Base-by-base conservation (phyloP, 805 yeast species). In the Candida xiaguanensis region DNA sequence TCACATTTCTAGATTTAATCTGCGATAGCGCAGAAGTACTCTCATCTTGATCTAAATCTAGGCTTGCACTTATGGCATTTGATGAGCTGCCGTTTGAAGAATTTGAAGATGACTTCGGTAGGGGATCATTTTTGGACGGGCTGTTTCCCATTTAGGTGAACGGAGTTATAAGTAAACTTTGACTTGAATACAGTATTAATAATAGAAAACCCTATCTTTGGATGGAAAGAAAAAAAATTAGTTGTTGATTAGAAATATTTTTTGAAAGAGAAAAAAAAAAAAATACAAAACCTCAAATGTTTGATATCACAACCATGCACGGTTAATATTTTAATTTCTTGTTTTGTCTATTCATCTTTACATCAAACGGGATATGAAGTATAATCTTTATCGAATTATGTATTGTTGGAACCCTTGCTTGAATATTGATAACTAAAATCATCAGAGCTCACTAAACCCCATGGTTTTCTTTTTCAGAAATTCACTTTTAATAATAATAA, bases 121-220 rank as follows among this genome's bases (percentile, higher is more conserved):
- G 71, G 55, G 70, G 67, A 40, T 68, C 74, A 63, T 66, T 59
- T 56, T 66, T 67, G 44, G 82, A 77, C 70, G 82, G 82, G 81
- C 77, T 77, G 65, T 76, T 77, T 65, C 84, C 82, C 82, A 77
- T 77, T 35, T 34, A 32, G 22, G n/a, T 22, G 9, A 7, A 9
- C 9, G 9, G 6, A 20, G 9, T 20, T n/a, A 3, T 6, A 4
- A 11, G 23, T 5, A 32, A 31, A 16, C 22, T 20, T 20, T 32
- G 16, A 32, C 25, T 31, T n/a, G n/a, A 31, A 19, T 18, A 31
- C 25, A 20, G 18, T 9, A 20, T 12, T 14, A 15, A 15, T 31
- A 16, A 20, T 20, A 9, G 24, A 20, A 20, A 20, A 20, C 24
- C 9, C 9, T 20, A 20, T 20, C 24, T 20, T 20, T 20, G 24